Base-by-base conservation (phyloP, 1,139 yeast species). In the Candida albicans region DNA sequence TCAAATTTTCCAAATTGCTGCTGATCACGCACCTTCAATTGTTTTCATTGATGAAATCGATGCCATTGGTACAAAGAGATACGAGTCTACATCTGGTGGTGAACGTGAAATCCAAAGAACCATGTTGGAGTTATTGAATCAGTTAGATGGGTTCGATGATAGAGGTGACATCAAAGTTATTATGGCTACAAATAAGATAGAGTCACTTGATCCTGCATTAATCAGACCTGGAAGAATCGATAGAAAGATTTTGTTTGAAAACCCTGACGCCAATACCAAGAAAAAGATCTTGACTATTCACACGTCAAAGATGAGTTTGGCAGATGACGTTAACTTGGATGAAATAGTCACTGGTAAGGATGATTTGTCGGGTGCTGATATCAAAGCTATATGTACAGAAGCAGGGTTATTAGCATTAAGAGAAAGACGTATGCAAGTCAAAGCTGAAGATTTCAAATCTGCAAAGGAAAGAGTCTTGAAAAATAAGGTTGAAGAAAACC, bases 201-300 rank as follows among this genome's bases (percentile, higher is more conserved):
- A 93, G 67, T 80, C 90, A 25, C 77, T 95, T 58, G 99, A 95
- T 67, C 99, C 99, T 6, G 99, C 99, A 6, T 79, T 93, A 62
- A 90, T 95, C 56, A 84, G 99, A 69, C 99, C 99, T 0, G 99
- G 99, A 39, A 86, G 99, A 77, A 93, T 95, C 61, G 99, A 95
- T 67, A 82, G 99, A 62, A 95, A 95, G 75, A 95, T 95, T 59
- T 74, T 91, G 60, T 95, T 95, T 69, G 98, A 93, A 69, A 90
- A 87, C 62, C 99, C 99, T 15, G 99, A 93, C 64, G 82, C 95
- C 41, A 76, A 84, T 45, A 93, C 98, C 41, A 90, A 91, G 74
- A 87, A 88, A 75, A 91, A 91, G 78, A 95, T 95, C 65, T 77
- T 95, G 58, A 80, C 84, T 45, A 95, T 93, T 55, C 99, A 95